phyloP scores from a whole-genome alignment of 345 rosid species.

The Eucalyptus marginata region DNA sequence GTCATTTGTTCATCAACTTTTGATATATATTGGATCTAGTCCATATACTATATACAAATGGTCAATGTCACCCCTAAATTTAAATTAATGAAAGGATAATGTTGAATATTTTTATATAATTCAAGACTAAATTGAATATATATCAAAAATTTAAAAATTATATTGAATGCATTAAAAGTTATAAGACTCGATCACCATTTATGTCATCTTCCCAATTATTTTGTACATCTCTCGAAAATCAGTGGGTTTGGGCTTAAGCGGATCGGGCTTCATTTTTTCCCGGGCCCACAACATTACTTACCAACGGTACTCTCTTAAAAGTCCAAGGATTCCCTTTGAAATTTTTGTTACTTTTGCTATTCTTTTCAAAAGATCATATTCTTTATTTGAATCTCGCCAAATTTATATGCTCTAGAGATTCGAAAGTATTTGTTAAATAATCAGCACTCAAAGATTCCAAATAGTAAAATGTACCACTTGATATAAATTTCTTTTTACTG shows the following conservation, averaged over 20 bases:
- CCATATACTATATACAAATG: too few relatives aligned
- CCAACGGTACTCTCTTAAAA: not conserved
- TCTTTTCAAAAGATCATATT: not conserved
- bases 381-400: not conserved
- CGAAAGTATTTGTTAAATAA: not conserved
- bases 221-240: not conserved
- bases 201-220: not conserved
- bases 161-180: accelerated
- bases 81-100: accelerated
- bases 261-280: not conserved
- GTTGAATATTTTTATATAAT: not conserved
- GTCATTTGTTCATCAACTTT: too few relatives aligned
- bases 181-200: not conserved
- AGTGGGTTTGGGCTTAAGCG: not conserved
- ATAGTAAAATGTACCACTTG: not conserved
- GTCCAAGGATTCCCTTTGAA: not conserved
- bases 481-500: not conserved
- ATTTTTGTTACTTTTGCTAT: not conserved
- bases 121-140: accelerated
- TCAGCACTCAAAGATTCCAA: not conserved
- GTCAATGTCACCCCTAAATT: accelerated
- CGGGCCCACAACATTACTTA: not conserved
- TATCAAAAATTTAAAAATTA: accelerated
- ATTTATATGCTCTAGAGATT: not conserved
- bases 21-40: too few relatives aligned